Base-by-base conservation (phyloP, 2,329 filamentous ascomycete genomes). In the Aureobasidium mangrovei region DNA sequence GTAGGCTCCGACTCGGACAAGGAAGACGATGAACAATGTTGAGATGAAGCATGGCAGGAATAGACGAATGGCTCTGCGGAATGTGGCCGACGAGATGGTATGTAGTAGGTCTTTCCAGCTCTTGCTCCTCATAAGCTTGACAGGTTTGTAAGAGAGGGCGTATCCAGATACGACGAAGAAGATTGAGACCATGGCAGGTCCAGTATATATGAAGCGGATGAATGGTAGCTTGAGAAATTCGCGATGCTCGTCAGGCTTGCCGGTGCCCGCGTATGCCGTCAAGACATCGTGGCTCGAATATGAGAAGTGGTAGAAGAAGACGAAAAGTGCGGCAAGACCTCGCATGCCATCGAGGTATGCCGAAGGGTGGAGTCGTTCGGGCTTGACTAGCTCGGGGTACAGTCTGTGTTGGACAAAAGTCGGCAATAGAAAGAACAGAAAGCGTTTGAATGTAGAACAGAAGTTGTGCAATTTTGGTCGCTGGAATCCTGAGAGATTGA, bases 81-180 rank as follows among this genome's bases (percentile, higher is more conserved):
- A 62, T 9, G 60, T 56, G 3, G 60, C 59, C 12, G 60, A 60
- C 18, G 57, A 51, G 18, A 63, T 49, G 2, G 55, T 56, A 27
- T 52, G 59, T 56, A 55, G 32, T 57, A 67, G 59, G 3, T 66
- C 66, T 45, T 69, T 62, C 66, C 66, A 46, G 27, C 47, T 41
- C 36, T 51, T 47, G 24, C 24, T 40, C 9, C 60, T 53, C 53
- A 58, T 57, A n/a, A 56, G 56, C 39, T 54, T 58, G 27, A 62
- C 43, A 7, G 62, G 60, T 35, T 60, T 60, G 57, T 82, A 74
- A 31, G 75, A 77, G 9, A 84, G 70, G 2, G 79, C 81, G 64
- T 82, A 83, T 24, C 80, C 80, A 0, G 78, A 81, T 42, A 83
- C 78, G 61, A 82, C 75, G 62, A 82, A 83, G 70, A 84, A 84